Conservation (phyloP, 495 filamentous ascomycete species). For the Wilcoxina mikolae region DNA sequence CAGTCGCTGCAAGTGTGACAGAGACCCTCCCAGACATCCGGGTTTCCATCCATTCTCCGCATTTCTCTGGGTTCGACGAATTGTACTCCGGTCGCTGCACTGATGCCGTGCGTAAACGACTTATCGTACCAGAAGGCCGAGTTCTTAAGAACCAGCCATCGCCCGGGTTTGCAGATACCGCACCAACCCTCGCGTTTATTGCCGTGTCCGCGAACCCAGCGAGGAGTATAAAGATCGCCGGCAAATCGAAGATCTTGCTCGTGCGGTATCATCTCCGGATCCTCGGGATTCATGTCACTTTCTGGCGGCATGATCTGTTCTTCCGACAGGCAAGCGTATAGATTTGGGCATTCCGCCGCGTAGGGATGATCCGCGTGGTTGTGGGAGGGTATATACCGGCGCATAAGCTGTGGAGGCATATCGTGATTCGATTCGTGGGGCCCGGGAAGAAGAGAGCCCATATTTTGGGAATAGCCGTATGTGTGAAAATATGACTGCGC, state of each 20-base stretch:
- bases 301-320: constrained; percentile 52
- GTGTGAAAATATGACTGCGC: constrained; percentile 32
- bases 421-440: neutral
- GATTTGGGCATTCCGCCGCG: constrained; percentile 53
- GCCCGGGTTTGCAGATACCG: constrained; percentile 65
- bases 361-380: constrained; percentile 48
- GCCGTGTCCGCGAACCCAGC: constrained; percentile 63
- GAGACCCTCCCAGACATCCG: constrained; percentile 66
- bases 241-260: constrained; percentile 66
- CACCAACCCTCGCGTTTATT: constrained; percentile 79
- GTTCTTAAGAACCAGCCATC: constrained; percentile 72
- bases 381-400: constrained; percentile 43
- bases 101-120: constrained; percentile 66
- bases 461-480: constrained; percentile 32
- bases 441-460: constrained; percentile 26
- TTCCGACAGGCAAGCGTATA: constrained; percentile 54
- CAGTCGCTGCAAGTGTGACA: constrained; percentile 65
- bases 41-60: constrained; percentile 59
- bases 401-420: constrained; percentile 28
- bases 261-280: constrained; percentile 53
- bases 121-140: constrained; percentile 81
- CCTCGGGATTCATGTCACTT: constrained; percentile 59
- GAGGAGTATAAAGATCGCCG: constrained; percentile 63
- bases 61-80: constrained; percentile 61
- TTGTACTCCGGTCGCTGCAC: constrained; percentile 55